Percentiles rank a stretch among this genome's conserved stretches.
phyloP scores from a whole-genome alignment of 148 eudicot genomes.

The Cornus controversa region DNA sequence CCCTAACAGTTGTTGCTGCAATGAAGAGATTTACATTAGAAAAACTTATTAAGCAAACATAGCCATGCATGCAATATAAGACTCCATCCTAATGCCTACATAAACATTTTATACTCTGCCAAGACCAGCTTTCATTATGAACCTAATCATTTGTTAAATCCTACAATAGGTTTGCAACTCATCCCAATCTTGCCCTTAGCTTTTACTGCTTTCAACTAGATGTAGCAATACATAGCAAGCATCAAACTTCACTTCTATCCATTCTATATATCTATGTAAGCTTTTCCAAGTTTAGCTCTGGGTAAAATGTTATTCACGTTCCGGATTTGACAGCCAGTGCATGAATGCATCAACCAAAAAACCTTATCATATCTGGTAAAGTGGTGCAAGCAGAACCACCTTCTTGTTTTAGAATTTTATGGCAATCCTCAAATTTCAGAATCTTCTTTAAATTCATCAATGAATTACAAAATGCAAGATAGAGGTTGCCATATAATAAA shows the following conservation, averaged over 20 bases:
- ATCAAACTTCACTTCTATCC: not conserved
- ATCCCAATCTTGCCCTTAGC: not conserved
- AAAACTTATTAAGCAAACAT: not conserved
- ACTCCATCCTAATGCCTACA: not conserved
- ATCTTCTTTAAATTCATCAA: too few relatives aligned
- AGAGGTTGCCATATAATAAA: too few relatives aligned
- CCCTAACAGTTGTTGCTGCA: not conserved
- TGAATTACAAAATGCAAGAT: too few relatives aligned
- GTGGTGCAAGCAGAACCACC: too few relatives aligned
- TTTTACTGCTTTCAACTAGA: not conserved
- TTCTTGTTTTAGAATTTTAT: too few relatives aligned
- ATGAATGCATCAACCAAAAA: too few relatives aligned
- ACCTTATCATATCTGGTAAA: too few relatives aligned
- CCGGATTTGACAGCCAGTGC: too few relatives aligned
- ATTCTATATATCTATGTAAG: not conserved
- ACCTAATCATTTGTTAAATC: not conserved
- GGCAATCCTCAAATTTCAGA: too few relatives aligned
- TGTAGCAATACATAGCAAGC: not conserved
- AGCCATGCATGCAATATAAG: not conserved
- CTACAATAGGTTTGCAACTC: not conserved
- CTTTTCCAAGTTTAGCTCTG: too few relatives aligned
- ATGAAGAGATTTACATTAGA: not conserved
- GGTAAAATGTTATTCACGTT: too few relatives aligned
- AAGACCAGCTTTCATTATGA: not conserved
- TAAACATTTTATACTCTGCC: not conserved